Evolutionary conservation across 805 yeast genomes (phyloP), one percentile per base, ranked within the genome.

Genomic region (Scheffersomyces stipitis): DNA sequence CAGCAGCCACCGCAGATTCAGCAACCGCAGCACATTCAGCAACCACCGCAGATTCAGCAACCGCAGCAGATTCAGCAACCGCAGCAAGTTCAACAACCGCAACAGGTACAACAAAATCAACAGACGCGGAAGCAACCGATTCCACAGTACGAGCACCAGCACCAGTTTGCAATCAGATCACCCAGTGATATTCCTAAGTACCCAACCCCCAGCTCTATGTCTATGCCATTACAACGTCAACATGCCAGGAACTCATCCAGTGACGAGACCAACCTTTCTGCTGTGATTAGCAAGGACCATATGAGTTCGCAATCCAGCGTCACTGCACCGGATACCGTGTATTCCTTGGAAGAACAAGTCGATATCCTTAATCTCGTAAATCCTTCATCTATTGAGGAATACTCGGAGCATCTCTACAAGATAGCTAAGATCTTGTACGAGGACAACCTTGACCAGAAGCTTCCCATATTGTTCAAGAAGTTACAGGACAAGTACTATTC

Each of bases 321-420:
- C n/a, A 7, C 28, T 13, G 28, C 28, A 6, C 15, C 28, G 7
- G 24, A 20, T 5, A 5, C 5, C 5, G 27, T 35, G 2, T 41
- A 44, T 34, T 20, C 45, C 30, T 32, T 45, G 20, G 51, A 50
- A n/a, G 66, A 66, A 24, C 44, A 52, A 20, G 46, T 64, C 5
- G 46, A 52, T 8, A 38, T 66, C 4, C 48, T 69, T 10, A 33
- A 46, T 7, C 34, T 34, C 14, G 62, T 64, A 6, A 37, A 35
- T 5, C 73, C 75, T 0, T 34, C 44, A 12, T 45, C 49, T n/a
- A 49, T 59, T 22, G 54, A 51, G 15, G 72, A 69, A 46, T 69
- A 67, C 40, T 46, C 61, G 8, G 70, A 64, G 28, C 73, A 69
- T 37, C 31, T 69, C 4, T 54, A 46, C 43, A 64, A 64, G 36